Evolutionary conservation across 2,329 filamentous ascomycete species (phyloP).

Genomic region (Fusarium decemcellulare): DNA sequence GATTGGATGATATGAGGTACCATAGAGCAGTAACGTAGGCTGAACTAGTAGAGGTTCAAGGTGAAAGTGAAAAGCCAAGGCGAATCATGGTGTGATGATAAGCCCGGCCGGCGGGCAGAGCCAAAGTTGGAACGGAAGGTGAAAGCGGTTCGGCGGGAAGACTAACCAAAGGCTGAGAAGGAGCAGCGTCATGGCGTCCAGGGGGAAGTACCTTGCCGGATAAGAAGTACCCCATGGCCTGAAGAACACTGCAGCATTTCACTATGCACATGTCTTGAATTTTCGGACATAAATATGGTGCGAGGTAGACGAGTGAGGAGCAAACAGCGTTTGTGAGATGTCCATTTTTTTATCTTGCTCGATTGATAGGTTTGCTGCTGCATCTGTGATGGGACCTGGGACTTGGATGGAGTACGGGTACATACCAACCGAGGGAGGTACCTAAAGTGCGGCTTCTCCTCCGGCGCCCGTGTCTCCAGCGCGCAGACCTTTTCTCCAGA

Average conservation of each 20-base stretch:
- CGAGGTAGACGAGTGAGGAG: no score
- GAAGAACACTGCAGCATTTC: background rate
- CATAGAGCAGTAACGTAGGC: background rate
- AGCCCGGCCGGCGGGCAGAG: background rate
- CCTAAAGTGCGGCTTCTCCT: no score
- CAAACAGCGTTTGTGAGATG: no score
- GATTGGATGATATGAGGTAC: background rate
- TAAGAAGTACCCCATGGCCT: no score
- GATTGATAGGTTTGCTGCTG: no score
- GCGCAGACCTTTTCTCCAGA: conserved; percentile 7
- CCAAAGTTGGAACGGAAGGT: conserved; percentile 10
- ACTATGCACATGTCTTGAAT: no score
- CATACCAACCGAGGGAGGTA: no score
- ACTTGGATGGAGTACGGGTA: no score
- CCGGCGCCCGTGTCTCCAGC: background rate
- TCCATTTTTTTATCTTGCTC: no score
- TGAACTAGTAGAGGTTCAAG: background rate
- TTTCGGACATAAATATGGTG: no score
- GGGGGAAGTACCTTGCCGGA: background rate
- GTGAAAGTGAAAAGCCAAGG: background rate
- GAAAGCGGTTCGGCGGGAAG: conserved; percentile 3
- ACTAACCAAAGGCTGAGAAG: conserved; percentile 1
- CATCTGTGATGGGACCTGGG: no score
- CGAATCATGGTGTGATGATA: conserved; percentile 1
- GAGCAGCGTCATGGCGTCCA: conserved; percentile 9